These are phyloP conservation scores for Linnemannia zychae DNA, from an alignment of 192 early-diverging fungal genomes.

Conservation along the genomic window DNA sequence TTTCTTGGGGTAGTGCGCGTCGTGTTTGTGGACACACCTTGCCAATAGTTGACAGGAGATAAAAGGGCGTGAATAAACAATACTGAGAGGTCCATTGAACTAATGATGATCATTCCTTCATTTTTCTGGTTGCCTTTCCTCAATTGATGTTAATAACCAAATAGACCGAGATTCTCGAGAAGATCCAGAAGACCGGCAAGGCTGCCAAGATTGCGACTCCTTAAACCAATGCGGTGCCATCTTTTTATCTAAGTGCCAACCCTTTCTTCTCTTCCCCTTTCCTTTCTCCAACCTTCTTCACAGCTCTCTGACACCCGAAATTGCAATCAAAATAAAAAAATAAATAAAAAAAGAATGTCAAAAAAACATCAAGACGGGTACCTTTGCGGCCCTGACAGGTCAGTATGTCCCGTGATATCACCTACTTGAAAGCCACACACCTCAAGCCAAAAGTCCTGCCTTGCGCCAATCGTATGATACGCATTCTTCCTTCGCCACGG, in stretches of 20 bases:
- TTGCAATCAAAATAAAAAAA: background rate
- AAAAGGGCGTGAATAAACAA: background rate
- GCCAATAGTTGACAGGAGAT: background rate
- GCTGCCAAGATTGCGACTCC: conserved; percentile 46
- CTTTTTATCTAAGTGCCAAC: background rate
- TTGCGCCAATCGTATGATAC: background rate
- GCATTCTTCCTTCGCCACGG: background rate
- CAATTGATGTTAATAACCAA: background rate
- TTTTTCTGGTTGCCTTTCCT: no score
- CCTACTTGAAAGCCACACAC: background rate
- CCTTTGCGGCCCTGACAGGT: conserved; percentile 9
- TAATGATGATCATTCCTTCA: no score
- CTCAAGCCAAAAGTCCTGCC: background rate
- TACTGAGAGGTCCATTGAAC: no score
- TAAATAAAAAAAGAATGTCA: background rate
- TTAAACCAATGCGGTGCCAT: background rate
- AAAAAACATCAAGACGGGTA: background rate
- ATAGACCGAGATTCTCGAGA: conserved; percentile 43
- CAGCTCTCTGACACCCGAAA: background rate
- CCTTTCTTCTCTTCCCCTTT: background rate
- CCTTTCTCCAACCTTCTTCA: background rate
- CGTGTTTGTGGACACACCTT: background rate
- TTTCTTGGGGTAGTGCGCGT: background rate
- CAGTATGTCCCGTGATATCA: background rate
- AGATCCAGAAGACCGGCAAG: conserved; percentile 56